phyloP scores from a whole-genome alignment of 768 basidiomycete species.

The Amanita rubescens region DNA sequence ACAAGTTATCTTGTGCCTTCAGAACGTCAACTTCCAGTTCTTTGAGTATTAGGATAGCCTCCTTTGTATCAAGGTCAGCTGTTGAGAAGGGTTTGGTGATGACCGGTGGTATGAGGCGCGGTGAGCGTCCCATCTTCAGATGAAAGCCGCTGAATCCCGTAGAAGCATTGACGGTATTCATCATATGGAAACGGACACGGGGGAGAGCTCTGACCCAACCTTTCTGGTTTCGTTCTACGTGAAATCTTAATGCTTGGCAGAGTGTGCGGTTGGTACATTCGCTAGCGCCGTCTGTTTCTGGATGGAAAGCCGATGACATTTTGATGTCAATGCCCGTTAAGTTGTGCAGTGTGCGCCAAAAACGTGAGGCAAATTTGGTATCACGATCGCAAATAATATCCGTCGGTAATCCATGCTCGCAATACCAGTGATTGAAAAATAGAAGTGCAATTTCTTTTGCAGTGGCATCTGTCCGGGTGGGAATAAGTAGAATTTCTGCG shows the following conservation, averaged over 20 bases:
- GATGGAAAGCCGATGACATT: conserved; percentile 28
- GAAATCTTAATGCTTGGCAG: conserved; percentile 17
- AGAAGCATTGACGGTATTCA: too few relatives aligned
- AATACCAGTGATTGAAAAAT: conserved; percentile 26
- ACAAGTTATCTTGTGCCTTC: too few relatives aligned
- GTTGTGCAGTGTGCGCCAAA: conserved; percentile 10
- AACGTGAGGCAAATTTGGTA: background rate
- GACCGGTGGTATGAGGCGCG: too few relatives aligned
- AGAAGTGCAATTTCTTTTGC: conserved; percentile 15
- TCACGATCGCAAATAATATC: conserved; percentile 28
- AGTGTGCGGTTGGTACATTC: conserved; percentile 22
- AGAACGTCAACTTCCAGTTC: too few relatives aligned
- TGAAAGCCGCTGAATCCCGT: conserved; percentile 6
- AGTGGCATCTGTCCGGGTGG: conserved; percentile 5
- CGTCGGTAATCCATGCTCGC: conserved; percentile 27
- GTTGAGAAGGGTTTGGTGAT: too few relatives aligned
- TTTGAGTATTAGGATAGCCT: too few relatives aligned
- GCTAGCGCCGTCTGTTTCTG: conserved; percentile 26
- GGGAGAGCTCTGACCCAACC: conserved; percentile 14
- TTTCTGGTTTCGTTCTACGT: conserved; percentile 20
- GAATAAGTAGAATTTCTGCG: conserved; percentile 16
- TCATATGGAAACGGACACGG: background rate
- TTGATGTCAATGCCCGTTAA: too few relatives aligned
- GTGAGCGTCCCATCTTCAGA: too few relatives aligned
- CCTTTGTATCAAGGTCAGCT: too few relatives aligned